Evolutionary conservation across 2,329 filamentous ascomycete species (phyloP).

Genomic region (Xylaria sp.): DNA sequence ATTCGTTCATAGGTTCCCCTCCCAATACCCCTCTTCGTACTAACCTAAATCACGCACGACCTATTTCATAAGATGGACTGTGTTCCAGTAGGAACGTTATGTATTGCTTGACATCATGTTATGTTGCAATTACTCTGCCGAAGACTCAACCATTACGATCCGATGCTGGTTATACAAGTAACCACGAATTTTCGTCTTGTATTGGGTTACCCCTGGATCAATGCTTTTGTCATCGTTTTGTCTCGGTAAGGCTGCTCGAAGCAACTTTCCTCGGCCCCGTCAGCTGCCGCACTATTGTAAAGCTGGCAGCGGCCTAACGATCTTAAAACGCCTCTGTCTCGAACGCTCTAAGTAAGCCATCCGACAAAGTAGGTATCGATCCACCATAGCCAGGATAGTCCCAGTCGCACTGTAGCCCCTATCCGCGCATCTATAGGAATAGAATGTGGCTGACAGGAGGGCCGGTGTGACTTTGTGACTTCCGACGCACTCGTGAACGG

Average conservation of each 20-base stretch:
- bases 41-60: not conserved
- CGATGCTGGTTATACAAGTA: not conserved
- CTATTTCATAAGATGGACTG: not conserved
- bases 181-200: too few species aligned
- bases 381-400: too few species aligned
- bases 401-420: not conserved
- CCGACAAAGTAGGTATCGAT: not conserved
- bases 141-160: not conserved
- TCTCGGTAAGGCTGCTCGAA: not conserved
- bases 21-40: not conserved
- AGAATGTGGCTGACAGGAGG: not conserved
- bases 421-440: not conserved
- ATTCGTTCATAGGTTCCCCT: not conserved
- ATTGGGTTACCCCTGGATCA: not conserved
- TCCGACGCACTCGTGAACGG: not conserved
- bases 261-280: too few species aligned
- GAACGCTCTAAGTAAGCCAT: not conserved
- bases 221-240: not conserved
- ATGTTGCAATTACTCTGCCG: not conserved
- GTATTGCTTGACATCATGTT: constrained; percentile 2
- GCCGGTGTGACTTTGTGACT: not conserved
- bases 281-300: not conserved
- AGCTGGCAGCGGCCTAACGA: not conserved
- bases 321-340: not conserved
- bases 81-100: not conserved